Evolutionary conservation across 179 eudicot genomes (phyloP).

Genomic region (Beta macrorhiza): DNA sequence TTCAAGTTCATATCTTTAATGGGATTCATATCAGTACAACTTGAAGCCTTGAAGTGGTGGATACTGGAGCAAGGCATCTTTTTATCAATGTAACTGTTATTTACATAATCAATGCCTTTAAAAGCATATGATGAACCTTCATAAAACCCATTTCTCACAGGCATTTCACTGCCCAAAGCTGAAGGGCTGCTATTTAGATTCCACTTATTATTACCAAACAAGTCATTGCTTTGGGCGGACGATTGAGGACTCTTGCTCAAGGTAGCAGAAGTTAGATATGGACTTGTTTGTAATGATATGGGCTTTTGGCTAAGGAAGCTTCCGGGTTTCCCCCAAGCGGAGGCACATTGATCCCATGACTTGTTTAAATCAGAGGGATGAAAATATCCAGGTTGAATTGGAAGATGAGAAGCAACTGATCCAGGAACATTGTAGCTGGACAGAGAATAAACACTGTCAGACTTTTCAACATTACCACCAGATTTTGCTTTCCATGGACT

Average conservation of each 20-base stretch:
- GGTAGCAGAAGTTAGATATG: slow-evolving; percentile 37
- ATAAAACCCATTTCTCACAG: slow-evolving; percentile 47
- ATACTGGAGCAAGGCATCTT: slow-evolving; percentile 37
- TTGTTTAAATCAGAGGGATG: slow-evolving; percentile 40
- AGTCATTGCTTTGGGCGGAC: slow-evolving; percentile 38
- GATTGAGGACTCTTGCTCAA: slow-evolving; percentile 40
- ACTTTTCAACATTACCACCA: slow-evolving; percentile 28
- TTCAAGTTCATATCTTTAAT: slow-evolving; percentile 59
- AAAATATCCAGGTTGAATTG: slow-evolving; percentile 35
- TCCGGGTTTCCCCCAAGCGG: slow-evolving; percentile 44
- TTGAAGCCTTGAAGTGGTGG: slow-evolving; percentile 31
- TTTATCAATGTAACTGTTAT: slow-evolving; percentile 37
- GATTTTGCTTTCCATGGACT: slow-evolving; percentile 46
- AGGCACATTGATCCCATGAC: slow-evolving; percentile 45
- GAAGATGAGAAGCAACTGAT: slow-evolving; percentile 37
- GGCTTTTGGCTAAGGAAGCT: slow-evolving; percentile 40
- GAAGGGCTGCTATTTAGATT: slow-evolving; percentile 38
- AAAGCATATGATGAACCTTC: slow-evolving; percentile 52
- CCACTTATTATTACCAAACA: slow-evolving; percentile 47
- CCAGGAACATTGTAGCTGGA: slow-evolving; percentile 33
- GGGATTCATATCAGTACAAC: slow-evolving; percentile 38
- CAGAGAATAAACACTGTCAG: slow-evolving; percentile 21
- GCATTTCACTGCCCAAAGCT: slow-evolving; percentile 30
- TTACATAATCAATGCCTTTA: slow-evolving; percentile 46
- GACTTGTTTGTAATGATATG: slow-evolving; percentile 35